Conservation (phyloP, 1,284 basidiomycete species). For the Afroboletus lepidellus region DNA sequence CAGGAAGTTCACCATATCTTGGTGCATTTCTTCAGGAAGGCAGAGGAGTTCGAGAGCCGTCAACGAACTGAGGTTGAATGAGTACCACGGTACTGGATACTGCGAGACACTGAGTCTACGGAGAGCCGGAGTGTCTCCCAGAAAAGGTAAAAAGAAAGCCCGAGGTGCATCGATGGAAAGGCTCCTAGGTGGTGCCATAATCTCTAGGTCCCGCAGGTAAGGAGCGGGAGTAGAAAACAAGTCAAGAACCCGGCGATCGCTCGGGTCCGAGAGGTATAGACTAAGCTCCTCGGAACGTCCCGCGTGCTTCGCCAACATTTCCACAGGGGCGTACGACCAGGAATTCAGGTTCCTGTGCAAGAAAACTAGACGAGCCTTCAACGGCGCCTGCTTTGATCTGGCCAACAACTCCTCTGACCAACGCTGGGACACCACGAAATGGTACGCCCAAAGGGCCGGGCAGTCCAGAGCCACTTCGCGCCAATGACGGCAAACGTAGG, state of each 20-base stretch:
- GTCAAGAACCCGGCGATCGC: too few species aligned
- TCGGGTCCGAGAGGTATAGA: not conserved
- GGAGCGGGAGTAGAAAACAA: not conserved
- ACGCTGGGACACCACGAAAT: too few species aligned
- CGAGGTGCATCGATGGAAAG: not conserved
- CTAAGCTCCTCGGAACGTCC: not conserved
- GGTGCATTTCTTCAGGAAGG: not conserved
- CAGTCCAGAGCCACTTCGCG: not conserved
- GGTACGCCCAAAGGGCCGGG: not conserved
- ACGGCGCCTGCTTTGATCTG: not conserved
- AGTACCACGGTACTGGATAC: not conserved
- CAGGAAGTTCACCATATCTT: not conserved
- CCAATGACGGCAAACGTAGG: not conserved
- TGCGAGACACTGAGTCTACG: not conserved
- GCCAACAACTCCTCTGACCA: too few species aligned
- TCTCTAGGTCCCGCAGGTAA: not conserved
- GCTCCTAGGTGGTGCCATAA: not conserved
- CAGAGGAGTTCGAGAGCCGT: not conserved
- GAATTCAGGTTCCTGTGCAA: not conserved
- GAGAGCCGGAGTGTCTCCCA: not conserved
- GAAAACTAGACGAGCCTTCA: not conserved
- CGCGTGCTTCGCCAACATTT: not conserved
- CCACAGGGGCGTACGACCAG: not conserved
- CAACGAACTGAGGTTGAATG: not conserved
- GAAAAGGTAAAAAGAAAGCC: not conserved